Base-by-base conservation (phyloP, 2,329 filamentous ascomycete genomes). In the Clarireedia paspali region DNA sequence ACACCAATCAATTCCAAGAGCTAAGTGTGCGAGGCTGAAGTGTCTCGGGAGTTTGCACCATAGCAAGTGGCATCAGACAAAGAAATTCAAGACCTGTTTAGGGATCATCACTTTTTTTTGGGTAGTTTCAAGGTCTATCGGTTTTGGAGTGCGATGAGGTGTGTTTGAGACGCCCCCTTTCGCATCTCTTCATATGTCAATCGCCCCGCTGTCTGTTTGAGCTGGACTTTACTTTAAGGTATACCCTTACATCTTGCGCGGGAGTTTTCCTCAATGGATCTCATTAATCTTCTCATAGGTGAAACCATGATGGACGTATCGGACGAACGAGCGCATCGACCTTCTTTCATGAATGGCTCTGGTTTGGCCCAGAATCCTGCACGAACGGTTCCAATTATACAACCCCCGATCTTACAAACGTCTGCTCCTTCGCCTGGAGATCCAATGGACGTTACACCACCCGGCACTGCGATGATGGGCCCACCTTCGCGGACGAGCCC, bases 381-480 rank as follows among this genome's bases (percentile, higher is more conserved):
- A 55, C 65, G 65, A 62, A 80, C 81, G 47, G 72, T 85, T 48
- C 80, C 81, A 53, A 81, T 84, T 62, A 72, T 83, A 62, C 73
- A 78, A 59, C 75, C 76, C 56, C 77, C 81, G 39, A 78, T 75
- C 57, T 78, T 82, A 67, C 78, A 80, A 68, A 81, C 79, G 72
- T 82, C 82, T 61, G 75, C 79, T 53, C 77, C 80, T 20, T 77
- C 77, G 49, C 77, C 78, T 30, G 79, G 76, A 62, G 79, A 82
- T 56, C 79, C 80, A 57, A 85, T 84, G 81, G 81, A 84, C 59
- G 76, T 83, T 60, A 79, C 79, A 38, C 79, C 78, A 39, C 78
- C 65, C 23, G 45, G 60, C 7, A 79, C 52, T 73, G 75, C 59
- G 74, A 73, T 68, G 72, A 68, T 66, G 63, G 65, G 61, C 15